Evolutionary conservation across 2,329 filamentous ascomycete genomes (phyloP).

Genomic region (Anthostomella pinea): DNA sequence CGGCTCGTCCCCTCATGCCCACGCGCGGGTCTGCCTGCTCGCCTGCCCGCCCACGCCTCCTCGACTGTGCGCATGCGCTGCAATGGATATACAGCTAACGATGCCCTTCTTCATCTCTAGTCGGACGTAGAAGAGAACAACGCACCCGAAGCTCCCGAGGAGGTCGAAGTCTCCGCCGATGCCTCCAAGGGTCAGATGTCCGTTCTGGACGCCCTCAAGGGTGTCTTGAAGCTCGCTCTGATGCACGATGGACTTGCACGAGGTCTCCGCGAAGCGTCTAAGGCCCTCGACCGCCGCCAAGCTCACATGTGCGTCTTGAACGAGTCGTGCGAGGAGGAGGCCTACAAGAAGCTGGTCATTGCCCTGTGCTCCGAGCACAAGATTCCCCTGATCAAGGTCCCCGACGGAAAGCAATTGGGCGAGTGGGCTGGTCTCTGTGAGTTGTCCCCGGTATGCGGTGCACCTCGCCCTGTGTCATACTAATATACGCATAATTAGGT

Average conservation of each 20-base stretch:
- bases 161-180: slow-evolving; percentile 96
- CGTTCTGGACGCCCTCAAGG: slow-evolving; percentile 97
- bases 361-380: slow-evolving; percentile 99
- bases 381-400: slow-evolving; percentile 99
- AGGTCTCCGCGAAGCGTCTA: slow-evolving; percentile 96
- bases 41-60: too few relatives aligned
- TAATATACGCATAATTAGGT: slow-evolving; percentile 55
- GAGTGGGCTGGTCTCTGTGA: slow-evolving; percentile 99
- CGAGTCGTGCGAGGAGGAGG: slow-evolving; percentile 99
- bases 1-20: too few relatives aligned
- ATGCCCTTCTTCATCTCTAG: slow-evolving; percentile 44
- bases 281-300: slow-evolving; percentile 97
- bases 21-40: too few relatives aligned
- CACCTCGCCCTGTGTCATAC: slow-evolving; percentile 10
- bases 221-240: slow-evolving; percentile 95
- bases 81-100: slow-evolving; percentile 22
- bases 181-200: slow-evolving; percentile 91
- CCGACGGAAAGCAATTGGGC: slow-evolving; percentile 98
- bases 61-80: too few relatives aligned
- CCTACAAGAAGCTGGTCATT: slow-evolving; percentile 99
- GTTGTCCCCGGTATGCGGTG: slow-evolving; percentile 42
- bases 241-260: slow-evolving; percentile 99
- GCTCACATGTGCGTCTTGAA: slow-evolving; percentile 99
- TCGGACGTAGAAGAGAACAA: slow-evolving; percentile 99
- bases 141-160: slow-evolving; percentile 76